A percentile compares a stretch with the other conserved stretches of the same genome.
These are phyloP conservation scores for Tricholoma furcatifolium DNA, from an alignment of 768 basidiomycete species.

Conservation along the genomic window DNA sequence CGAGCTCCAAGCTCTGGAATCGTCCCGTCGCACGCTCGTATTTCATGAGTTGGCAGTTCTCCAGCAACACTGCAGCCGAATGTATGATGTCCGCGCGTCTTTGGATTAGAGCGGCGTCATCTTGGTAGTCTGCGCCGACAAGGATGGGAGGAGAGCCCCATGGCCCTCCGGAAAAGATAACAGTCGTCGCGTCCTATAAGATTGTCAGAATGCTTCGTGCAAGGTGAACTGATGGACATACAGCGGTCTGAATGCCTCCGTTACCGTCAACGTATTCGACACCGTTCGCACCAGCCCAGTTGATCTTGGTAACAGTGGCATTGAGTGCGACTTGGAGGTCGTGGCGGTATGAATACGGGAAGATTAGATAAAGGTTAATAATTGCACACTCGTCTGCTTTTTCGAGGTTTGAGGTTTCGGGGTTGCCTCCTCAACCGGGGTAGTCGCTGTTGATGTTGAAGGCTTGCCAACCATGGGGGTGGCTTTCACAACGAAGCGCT, in stretches of 20 bases:
- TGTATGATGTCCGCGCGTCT: slow-evolving; percentile 94
- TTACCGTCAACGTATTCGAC: slow-evolving; percentile 1
- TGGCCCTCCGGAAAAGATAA: not conserved
- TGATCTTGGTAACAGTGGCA: not conserved
- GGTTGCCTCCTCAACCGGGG: too few species aligned
- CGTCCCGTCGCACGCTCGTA: slow-evolving; percentile 87
- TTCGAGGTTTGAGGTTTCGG: too few species aligned
- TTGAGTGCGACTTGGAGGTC: not conserved
- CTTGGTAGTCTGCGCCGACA: slow-evolving; percentile 88
- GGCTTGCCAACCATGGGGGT: too few species aligned
- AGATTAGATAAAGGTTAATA: not conserved
- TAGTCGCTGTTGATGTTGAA: too few species aligned
- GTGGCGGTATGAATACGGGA: not conserved
- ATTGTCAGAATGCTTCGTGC: not conserved
- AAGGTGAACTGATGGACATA: not conserved
- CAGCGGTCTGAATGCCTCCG: not conserved
- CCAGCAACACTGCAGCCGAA: slow-evolving; percentile 88
- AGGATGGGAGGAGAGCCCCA: not conserved
- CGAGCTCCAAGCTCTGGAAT: slow-evolving; percentile 92
- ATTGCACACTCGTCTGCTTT: too few species aligned
- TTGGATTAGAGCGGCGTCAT: slow-evolving; percentile 79
- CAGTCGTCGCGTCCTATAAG: not conserved
- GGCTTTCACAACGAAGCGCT: too few species aligned
- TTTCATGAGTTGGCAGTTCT: slow-evolving; percentile 92
- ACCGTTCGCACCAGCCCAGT: not conserved